phyloP scores from a whole-genome alignment of 2,329 filamentous ascomycete genomes.

The Colletotrichum somersetense region DNA sequence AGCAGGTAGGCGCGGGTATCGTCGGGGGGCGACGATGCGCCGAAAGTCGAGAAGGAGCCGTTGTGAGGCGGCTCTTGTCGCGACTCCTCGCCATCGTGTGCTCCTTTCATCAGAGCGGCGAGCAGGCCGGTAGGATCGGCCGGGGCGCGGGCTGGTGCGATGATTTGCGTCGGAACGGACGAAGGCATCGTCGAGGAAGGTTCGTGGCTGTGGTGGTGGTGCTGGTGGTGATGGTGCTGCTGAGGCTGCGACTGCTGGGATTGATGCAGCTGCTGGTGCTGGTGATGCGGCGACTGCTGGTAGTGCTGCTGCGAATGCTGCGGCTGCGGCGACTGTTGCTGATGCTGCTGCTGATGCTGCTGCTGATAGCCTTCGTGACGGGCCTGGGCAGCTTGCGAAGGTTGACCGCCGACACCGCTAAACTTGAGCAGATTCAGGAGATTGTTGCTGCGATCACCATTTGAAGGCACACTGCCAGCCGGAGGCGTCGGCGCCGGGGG shows the following conservation, averaged over 20 bases:
- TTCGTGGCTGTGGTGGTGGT: slow-evolving; percentile 44
- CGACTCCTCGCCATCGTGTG: slow-evolving; percentile 61
- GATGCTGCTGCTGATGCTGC: slow-evolving; percentile 51
- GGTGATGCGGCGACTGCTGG: slow-evolving; percentile 38
- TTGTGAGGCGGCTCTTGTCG: slow-evolving; percentile 46
- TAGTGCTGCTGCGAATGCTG: slow-evolving; percentile 37
- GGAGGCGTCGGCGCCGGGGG: slow-evolving; percentile 66
- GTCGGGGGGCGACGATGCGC: slow-evolving; percentile 65
- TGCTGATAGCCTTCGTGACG: slow-evolving; percentile 46
- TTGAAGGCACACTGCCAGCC: slow-evolving; percentile 52
- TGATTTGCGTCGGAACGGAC: slow-evolving; percentile 58
- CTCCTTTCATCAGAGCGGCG: slow-evolving; percentile 71
- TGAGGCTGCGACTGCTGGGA: slow-evolving; percentile 45
- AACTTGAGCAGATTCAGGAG: slow-evolving; percentile 74
- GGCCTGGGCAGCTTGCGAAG: slow-evolving; percentile 41
- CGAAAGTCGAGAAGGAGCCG: slow-evolving; percentile 56
- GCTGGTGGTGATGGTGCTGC: slow-evolving; percentile 46
- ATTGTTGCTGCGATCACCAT: slow-evolving; percentile 64
- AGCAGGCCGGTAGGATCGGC: slow-evolving; percentile 70
- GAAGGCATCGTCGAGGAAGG: slow-evolving; percentile 47
- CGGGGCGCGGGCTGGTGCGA: slow-evolving; percentile 68
- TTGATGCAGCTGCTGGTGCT: slow-evolving; percentile 41
- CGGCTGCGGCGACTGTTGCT: slow-evolving; percentile 42
- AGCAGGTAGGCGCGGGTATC: slow-evolving; percentile 89
- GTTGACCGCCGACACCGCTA: slow-evolving; percentile 54